Evolutionary conservation across 139 green algal species (phyloP).

Genomic region (Microglena sp.): DNA sequence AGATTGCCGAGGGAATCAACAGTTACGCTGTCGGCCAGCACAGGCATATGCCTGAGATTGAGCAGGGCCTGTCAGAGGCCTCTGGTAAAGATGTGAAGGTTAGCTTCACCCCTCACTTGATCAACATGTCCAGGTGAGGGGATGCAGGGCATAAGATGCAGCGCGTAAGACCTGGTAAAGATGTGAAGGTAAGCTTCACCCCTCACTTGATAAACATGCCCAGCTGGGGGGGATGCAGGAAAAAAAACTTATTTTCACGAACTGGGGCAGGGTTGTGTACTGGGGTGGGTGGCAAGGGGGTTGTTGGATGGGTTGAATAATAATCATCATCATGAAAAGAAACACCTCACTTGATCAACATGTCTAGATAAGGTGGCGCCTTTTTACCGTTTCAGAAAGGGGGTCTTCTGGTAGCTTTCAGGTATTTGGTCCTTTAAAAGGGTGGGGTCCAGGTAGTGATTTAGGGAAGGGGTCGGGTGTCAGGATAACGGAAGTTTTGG

Average conservation of each 20-base stretch:
- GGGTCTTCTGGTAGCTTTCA: too few relatives aligned
- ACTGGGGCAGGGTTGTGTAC: too few relatives aligned
- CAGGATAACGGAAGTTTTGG: too few relatives aligned
- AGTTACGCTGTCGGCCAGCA: conserved; percentile 65
- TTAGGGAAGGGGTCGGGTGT: too few relatives aligned
- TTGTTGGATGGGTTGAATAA: too few relatives aligned
- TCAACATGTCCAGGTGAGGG: conserved; percentile 74
- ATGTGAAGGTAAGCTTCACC: conserved; percentile 84
- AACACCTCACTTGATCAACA: too few relatives aligned
- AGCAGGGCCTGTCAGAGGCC: conserved; percentile 81
- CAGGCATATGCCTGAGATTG: conserved; percentile 95
- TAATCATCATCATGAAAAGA: too few relatives aligned
- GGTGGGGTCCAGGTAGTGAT: too few relatives aligned
- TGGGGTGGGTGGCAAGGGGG: too few relatives aligned
- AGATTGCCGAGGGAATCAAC: conserved; percentile 69
- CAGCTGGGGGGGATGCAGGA: conserved; percentile 19
- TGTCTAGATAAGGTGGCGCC: too few relatives aligned
- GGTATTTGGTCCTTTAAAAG: too few relatives aligned
- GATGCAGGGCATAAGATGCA: not conserved
- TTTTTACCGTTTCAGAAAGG: too few relatives aligned
- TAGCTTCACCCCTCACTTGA: conserved; percentile 96
- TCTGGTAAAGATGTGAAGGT: conserved; percentile 60
- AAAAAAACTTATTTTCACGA: not conserved
- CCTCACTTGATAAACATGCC: conserved; percentile 95
- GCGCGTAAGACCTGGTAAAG: conserved; percentile 31